These are phyloP conservation scores for Calonectria fujianensis DNA, from an alignment of 2,329 filamentous ascomycete genomes.

Conservation along the genomic window DNA sequence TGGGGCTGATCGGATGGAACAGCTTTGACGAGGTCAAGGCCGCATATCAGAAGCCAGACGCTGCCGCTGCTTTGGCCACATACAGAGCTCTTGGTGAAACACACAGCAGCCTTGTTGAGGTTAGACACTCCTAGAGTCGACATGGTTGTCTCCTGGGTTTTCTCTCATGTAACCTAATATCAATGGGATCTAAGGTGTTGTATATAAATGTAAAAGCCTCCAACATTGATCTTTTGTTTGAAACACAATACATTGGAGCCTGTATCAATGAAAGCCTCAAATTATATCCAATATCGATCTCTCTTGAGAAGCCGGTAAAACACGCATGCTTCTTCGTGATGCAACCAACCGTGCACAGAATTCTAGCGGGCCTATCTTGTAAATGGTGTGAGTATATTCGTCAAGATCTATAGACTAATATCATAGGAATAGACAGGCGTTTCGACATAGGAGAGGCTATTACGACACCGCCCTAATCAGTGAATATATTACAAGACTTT, in stretches of 20 bases:
- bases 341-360: no score
- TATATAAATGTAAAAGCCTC: neutral
- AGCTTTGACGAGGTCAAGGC: conserved; percentile 35
- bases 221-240: neutral
- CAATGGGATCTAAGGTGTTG: neutral
- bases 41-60: conserved; percentile 37
- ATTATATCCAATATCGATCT: no score
- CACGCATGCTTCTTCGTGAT: no score
- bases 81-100: conserved; percentile 32
- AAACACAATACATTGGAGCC: neutral
- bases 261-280: no score
- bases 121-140: neutral
- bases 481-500: neutral
- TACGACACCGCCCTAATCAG: neutral
- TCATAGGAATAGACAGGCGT: neutral
- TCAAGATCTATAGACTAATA: neutral
- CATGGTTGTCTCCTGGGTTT: neutral
- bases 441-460: neutral
- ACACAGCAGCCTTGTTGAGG: conserved; percentile 27
- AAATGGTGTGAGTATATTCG: no score
- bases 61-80: conserved; percentile 14
- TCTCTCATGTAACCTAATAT: neutral
- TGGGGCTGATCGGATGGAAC: conserved; percentile 36
- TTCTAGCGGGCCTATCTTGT: no score
- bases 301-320: no score